Base-by-base conservation (phyloP, 768 basidiomycete genomes). In the Rhodotorula babjevae region DNA sequence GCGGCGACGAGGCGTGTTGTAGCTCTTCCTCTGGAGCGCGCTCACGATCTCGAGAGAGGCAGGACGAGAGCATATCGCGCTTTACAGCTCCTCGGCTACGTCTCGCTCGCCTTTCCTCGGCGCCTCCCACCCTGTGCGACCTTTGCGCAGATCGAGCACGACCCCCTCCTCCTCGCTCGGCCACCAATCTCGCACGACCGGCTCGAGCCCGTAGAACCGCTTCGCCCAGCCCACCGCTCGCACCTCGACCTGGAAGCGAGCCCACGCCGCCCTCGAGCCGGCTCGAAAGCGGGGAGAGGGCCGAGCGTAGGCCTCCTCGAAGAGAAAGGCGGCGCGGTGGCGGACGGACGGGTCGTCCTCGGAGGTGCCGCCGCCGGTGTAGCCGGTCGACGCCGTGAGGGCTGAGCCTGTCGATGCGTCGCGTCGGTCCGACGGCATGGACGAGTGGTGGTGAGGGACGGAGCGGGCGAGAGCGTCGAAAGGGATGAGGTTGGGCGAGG, bases 321-420 rank as follows among this genome's bases (percentile, higher is more conserved):
- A 78, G 27, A 55, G 62, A 67, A 75, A 90, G 25, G 82, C 81
- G 2, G 87, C 87, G 18, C 90, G 85, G 0, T 86, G 81, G 18
- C 85, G 85, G 63, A 90, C 87, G 56, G 82, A 82, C 2, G 83
- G 80, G 71, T 87, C 86, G 77, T 90, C 87, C 72, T 89, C 85
- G 77, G 90, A 61, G 23, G 77, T 78, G 0, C 71, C 76, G 12
- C 65, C 74, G 25, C 71, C 87, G 0, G 90, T 90, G 4, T 61
- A 66, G 67, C 62, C 69, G 5, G 74, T 69, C 40, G n/a, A 23
- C 7, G 21, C 55, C 12, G 67, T 63, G 29, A 55, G n/a, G 3
- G 31, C 44, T 14, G 36, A 31, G 33, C n/a, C 61, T 15, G 27
- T n/a, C 14, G 49, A 14, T 7, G 61, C 52, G 58, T 23, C 9